phyloP scores from a whole-genome alignment of 192 early-diverging fungal species.

The Backusella macrospora region DNA sequence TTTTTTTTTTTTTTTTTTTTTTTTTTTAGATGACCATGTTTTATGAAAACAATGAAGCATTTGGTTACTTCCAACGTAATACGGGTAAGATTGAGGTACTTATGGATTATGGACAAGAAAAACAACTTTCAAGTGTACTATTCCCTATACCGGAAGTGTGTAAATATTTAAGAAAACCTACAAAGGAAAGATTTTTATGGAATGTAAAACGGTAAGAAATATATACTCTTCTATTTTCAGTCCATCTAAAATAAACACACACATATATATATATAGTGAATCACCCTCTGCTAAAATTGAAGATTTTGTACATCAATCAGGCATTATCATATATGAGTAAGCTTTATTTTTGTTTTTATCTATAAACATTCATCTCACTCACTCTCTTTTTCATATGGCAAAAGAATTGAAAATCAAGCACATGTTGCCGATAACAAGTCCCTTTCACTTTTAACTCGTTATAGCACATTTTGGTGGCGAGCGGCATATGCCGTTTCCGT shows the following conservation, averaged over 20 bases:
- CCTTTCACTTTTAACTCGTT: slow-evolving; percentile 22
- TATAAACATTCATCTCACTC: not conserved
- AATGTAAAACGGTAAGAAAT: slow-evolving; percentile 30
- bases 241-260: not conserved
- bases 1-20: not conserved
- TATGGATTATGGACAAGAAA: slow-evolving; percentile 37
- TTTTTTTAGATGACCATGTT: slow-evolving; percentile 8
- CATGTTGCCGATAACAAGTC: slow-evolving; percentile 22
- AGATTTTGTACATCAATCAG: slow-evolving; percentile 30
- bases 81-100: slow-evolving; percentile 34
- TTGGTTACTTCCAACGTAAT: slow-evolving; percentile 27
- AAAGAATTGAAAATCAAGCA: slow-evolving; percentile 32
- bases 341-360: not conserved
- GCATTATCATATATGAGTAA: slow-evolving; percentile 32
- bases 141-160: slow-evolving; percentile 35
- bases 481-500: slow-evolving; percentile 22
- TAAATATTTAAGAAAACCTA: slow-evolving; percentile 26
- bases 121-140: slow-evolving; percentile 27
- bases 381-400: too few species aligned
- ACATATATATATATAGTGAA: slow-evolving; percentile 11
- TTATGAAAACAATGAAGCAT: slow-evolving; percentile 18
- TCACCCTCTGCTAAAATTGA: slow-evolving; percentile 33
- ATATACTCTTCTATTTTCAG: not conserved
- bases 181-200: slow-evolving; percentile 34
- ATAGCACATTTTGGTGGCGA: slow-evolving; percentile 28